A percentile compares a stretch with the other conserved stretches of the same genome.
These are phyloP conservation scores for Gynostemma pentaphyllum DNA, from an alignment of 306 rosid species.

Conservation along the genomic window DNA sequence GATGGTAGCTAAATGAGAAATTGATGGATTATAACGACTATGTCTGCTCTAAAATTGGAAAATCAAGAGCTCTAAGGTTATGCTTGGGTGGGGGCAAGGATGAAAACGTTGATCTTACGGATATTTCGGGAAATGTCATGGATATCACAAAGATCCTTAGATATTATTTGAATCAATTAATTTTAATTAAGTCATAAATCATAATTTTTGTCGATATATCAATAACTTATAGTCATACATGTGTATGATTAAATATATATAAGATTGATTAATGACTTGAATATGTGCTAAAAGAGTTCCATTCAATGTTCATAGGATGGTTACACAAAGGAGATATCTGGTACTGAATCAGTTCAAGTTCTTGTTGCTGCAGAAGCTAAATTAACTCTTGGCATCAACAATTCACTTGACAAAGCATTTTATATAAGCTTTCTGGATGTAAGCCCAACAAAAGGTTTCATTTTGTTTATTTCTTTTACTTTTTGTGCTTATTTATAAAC, in stretches of 20 bases:
- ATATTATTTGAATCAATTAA: too few species aligned
- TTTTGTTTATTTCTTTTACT: background rate
- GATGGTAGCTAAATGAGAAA: background rate
- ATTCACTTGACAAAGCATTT: slow-evolving; percentile 55
- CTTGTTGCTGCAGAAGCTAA: slow-evolving; percentile 85
- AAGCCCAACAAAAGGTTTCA: slow-evolving; percentile 9
- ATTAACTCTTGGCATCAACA: slow-evolving; percentile 30
- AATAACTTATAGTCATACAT: too few species aligned
- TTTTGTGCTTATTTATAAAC: background rate
- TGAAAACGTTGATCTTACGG: too few species aligned
- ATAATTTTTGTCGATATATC: too few species aligned
- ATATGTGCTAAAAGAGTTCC: background rate
- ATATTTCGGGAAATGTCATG: too few species aligned
- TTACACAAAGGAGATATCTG: slow-evolving; percentile 51
- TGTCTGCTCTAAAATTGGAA: background rate
- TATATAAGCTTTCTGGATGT: slow-evolving; percentile 69
- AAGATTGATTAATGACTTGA: background rate
- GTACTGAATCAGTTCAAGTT: slow-evolving; percentile 50
- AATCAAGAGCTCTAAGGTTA: too few species aligned
- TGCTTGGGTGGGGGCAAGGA: too few species aligned
- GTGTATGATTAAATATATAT: too few species aligned
- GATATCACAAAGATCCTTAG: too few species aligned
- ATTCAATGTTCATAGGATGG: slow-evolving; percentile 48
- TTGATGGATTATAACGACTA: background rate
- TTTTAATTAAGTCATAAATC: too few species aligned